phyloP scores from a whole-genome alignment of 2,329 filamentous ascomycete species.

The Trematosphaeria pertusa region DNA sequence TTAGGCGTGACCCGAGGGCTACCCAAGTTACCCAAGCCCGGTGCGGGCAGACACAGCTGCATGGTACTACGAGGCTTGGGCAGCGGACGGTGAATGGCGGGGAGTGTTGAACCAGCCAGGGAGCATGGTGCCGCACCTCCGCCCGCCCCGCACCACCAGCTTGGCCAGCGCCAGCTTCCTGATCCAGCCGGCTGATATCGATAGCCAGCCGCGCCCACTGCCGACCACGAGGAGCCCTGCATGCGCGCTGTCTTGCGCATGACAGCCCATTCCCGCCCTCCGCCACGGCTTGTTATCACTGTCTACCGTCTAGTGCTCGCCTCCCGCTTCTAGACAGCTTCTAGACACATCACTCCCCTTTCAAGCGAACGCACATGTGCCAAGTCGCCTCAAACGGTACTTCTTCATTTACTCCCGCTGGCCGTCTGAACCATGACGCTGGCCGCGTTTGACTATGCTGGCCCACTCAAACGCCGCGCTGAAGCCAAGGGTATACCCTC shows the following conservation, averaged over 20 bases:
- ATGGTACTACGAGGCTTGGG: neutral
- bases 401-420: constrained; percentile 15
- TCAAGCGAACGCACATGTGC: constrained; percentile 3
- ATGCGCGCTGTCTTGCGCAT: neutral
- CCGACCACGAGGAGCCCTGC: neutral
- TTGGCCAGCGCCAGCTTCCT: constrained; percentile 5
- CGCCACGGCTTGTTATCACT: neutral
- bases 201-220: neutral
- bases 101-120: too few relatives aligned
- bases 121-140: constrained; percentile 4
- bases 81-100: constrained; percentile 12
- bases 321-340: neutral
- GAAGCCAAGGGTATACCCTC: constrained; percentile 17
- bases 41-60: constrained; percentile 1
- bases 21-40: too few relatives aligned
- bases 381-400: constrained; percentile 8
- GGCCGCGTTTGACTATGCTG: constrained; percentile 6
- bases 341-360: too few relatives aligned
- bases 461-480: constrained; percentile 1
- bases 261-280: neutral
- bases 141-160: constrained; percentile 9
- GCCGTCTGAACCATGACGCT: constrained; percentile 7
- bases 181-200: constrained; percentile 8
- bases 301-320: neutral
- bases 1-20: neutral